Evolutionary conservation across 1,139 yeast species (phyloP).

Genomic region (Scheffersomyces illinoinensis): DNA sequence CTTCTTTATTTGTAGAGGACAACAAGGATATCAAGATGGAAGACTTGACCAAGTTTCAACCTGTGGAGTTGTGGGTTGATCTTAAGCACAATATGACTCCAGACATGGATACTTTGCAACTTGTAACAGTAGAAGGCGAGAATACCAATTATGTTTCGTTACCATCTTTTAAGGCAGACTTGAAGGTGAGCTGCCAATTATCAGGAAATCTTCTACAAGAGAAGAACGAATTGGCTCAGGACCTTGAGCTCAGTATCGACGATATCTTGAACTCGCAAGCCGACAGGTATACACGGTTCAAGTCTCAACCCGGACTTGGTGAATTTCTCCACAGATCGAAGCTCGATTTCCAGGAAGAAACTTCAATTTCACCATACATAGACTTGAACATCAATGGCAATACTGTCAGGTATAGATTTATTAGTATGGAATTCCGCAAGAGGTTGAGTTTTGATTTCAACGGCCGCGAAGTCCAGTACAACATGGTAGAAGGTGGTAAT

Average conservation of each 20-base stretch:
- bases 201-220: slow-evolving; percentile 33
- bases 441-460: slow-evolving; percentile 43
- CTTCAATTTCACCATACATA: slow-evolving; percentile 39
- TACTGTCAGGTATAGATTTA: slow-evolving; percentile 42
- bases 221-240: slow-evolving; percentile 6
- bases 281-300: slow-evolving; percentile 28
- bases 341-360: slow-evolving; percentile 35
- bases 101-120: slow-evolving; percentile 38
- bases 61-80: slow-evolving; percentile 56
- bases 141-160: slow-evolving; percentile 40
- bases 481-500: slow-evolving; percentile 56
- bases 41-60: slow-evolving; percentile 39
- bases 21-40: slow-evolving; percentile 14
- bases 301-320: slow-evolving; percentile 49
- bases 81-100: slow-evolving; percentile 40
- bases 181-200: slow-evolving; percentile 45
- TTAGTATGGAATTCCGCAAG: slow-evolving; percentile 41
- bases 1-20: slow-evolving; percentile 36
- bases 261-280: slow-evolving; percentile 31
- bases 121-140: slow-evolving; percentile 52
- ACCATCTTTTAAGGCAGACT: slow-evolving; percentile 42
- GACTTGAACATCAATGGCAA: slow-evolving; percentile 37
- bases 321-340: slow-evolving; percentile 38
- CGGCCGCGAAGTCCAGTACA: slow-evolving; percentile 41
- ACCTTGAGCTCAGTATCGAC: neutral